A percentile compares a stretch with the other conserved stretches of the same genome.
These are phyloP conservation scores for Backusella psychrophila DNA, from an alignment of 192 early-diverging fungal species.

Conservation along the genomic window DNA sequence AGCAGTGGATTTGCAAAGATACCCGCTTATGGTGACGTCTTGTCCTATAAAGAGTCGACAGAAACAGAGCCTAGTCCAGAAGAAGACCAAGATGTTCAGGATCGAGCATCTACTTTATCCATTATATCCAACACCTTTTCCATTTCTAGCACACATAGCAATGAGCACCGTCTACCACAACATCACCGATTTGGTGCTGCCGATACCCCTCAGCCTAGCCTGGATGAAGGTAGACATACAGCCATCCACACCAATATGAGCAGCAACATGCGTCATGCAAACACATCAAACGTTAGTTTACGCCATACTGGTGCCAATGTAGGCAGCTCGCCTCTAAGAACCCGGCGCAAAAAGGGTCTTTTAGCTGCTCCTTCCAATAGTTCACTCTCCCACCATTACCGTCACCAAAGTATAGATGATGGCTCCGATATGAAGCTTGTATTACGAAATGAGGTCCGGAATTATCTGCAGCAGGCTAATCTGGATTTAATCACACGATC, in stretches of 20 bases:
- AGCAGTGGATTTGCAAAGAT: conserved; percentile 22
- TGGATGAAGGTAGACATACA: conserved; percentile 7
- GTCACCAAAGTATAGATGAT: background rate
- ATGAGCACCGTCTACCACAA: background rate
- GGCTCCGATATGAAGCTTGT: background rate
- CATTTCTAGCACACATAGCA: background rate
- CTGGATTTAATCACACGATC: conserved; percentile 31
- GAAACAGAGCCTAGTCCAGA: background rate
- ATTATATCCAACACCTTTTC: conserved; percentile 16
- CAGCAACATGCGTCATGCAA: background rate
- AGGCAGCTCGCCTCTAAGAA: background rate
- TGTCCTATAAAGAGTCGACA: background rate
- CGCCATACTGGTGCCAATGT: background rate
- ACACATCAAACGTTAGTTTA: background rate
- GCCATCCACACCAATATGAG: background rate
- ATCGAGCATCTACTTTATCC: conserved; percentile 6
- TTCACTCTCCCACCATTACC: background rate
- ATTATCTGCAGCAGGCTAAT: conserved; percentile 27
- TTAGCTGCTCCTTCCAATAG: background rate
- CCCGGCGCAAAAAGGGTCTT: background rate
- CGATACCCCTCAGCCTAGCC: background rate
- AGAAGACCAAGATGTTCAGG: conserved; percentile 5
- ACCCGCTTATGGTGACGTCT: background rate
- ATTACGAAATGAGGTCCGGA: conserved; percentile 16
- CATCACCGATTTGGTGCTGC: background rate